Evolutionary conservation across 306 rosid genomes (phyloP).

Genomic region (Potentilla sterilis): DNA sequence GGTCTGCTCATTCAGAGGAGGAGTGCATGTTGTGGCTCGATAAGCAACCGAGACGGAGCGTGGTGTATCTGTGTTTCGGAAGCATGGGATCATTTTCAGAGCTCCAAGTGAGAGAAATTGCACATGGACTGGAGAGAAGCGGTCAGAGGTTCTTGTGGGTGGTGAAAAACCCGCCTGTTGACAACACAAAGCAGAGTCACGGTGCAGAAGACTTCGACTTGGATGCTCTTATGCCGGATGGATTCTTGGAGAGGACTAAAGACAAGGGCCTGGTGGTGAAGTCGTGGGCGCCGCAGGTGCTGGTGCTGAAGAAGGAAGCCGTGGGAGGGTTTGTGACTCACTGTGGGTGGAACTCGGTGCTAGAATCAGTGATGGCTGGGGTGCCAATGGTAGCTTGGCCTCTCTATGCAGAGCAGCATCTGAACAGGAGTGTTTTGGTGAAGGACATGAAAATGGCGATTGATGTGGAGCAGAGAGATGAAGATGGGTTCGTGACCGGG

Average conservation of each 20-base stretch:
- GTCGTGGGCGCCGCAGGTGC: slow-evolving; percentile 42
- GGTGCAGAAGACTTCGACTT: slow-evolving; percentile 6
- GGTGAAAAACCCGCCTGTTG: slow-evolving; percentile 14
- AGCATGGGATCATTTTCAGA: slow-evolving; percentile 26
- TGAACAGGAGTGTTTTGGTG: slow-evolving; percentile 36
- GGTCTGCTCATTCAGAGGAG: background rate
- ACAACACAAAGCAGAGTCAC: slow-evolving; percentile 1
- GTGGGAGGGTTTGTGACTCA: slow-evolving; percentile 44
- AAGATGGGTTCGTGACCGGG: slow-evolving; percentile 34
- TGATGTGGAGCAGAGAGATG: slow-evolving; percentile 30
- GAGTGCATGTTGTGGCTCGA: slow-evolving; percentile 33
- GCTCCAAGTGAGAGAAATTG: slow-evolving; percentile 27
- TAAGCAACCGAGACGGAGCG: slow-evolving; percentile 27
- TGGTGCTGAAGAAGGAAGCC: slow-evolving; percentile 27
- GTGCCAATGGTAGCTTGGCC: slow-evolving; percentile 46
- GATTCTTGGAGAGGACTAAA: slow-evolving; percentile 35
- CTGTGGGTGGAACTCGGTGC: slow-evolving; percentile 43
- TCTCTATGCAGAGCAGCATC: slow-evolving; percentile 39
- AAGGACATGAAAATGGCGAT: slow-evolving; percentile 32
- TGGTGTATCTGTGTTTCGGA: slow-evolving; percentile 34
- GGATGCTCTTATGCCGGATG: slow-evolving; percentile 19
- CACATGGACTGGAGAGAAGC: slow-evolving; percentile 27
- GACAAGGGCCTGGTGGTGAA: slow-evolving; percentile 39
- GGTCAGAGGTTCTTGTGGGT: slow-evolving; percentile 39
- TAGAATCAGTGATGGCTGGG: slow-evolving; percentile 34